Conservation (phyloP, 2,329 filamentous ascomycete genomes). For the Phaeosphaeria sp. region DNA sequence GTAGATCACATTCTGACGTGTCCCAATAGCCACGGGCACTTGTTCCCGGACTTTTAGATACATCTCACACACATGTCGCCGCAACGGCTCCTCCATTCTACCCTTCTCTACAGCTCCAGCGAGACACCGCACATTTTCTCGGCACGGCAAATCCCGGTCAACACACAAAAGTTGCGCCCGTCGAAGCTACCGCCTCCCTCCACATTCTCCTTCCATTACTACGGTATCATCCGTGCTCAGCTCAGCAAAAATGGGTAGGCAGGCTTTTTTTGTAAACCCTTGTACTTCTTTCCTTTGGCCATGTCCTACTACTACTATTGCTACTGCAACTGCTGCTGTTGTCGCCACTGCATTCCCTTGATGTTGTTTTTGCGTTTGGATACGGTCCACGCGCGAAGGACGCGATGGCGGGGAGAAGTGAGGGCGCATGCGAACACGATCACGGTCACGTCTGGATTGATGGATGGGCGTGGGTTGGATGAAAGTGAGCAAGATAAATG, state of each 20-base stretch:
- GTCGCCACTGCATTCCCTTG: slow-evolving; percentile 8
- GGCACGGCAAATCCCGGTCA: slow-evolving; percentile 16
- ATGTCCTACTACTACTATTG: slow-evolving; percentile 9
- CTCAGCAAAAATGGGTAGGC: slow-evolving; percentile 7
- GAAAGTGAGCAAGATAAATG: neutral
- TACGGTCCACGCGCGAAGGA: slow-evolving; percentile 9
- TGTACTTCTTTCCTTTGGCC: slow-evolving; percentile 22
- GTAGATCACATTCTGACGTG: slow-evolving; percentile 39
- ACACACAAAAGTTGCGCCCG: slow-evolving; percentile 14
- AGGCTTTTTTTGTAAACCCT: slow-evolving; percentile 2
- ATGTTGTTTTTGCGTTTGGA: slow-evolving; percentile 9
- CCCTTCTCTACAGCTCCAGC: slow-evolving; percentile 1
- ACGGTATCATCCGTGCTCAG: neutral
- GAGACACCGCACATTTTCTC: slow-evolving; percentile 2
- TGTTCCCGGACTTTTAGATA: slow-evolving; percentile 44
- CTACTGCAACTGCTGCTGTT: neutral
- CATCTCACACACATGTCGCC: slow-evolving; percentile 1
- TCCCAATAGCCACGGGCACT: slow-evolving; percentile 43
- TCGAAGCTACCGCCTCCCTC: slow-evolving; percentile 7
- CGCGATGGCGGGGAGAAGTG: neutral
- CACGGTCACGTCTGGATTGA: neutral
- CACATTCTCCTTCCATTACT: neutral
- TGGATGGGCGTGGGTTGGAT: neutral
- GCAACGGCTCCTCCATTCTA: slow-evolving; percentile 3
- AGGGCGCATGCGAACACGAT: neutral